These are phyloP conservation scores for Jamesozyma lodderae DNA, from an alignment of 805 yeast species.

Conservation along the genomic window DNA sequence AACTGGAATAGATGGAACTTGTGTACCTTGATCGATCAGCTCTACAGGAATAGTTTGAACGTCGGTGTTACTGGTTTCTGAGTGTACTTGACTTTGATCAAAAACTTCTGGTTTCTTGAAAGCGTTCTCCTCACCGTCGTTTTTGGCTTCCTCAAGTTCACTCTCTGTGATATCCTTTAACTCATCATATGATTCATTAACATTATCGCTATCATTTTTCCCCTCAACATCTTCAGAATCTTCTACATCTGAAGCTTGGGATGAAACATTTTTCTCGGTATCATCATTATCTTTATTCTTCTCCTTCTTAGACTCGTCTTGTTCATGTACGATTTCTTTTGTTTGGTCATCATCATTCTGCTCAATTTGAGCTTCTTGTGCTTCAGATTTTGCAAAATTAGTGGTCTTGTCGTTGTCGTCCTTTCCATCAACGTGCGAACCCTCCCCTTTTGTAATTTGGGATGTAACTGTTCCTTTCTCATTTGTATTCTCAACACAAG, in stretches of 20 bases:
- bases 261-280: too few species aligned
- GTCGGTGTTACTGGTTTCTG: conserved; percentile 1
- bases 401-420: too few species aligned
- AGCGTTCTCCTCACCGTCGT: background rate
- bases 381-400: too few species aligned
- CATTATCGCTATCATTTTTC: background rate
- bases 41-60: conserved; percentile 11
- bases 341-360: too few species aligned
- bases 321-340: too few species aligned
- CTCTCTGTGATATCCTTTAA: conserved; percentile 15
- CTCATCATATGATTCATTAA: conserved; percentile 16
- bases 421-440: conserved; percentile 8
- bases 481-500: background rate
- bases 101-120: background rate
- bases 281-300: too few species aligned
- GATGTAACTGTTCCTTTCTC: background rate
- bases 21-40: conserved; percentile 14
- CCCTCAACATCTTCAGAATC: background rate
- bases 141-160: conserved; percentile 11
- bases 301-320: too few species aligned
- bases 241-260: background rate
- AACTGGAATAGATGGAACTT: conserved; percentile 9
- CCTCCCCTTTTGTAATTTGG: background rate
- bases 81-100: background rate
- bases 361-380: too few species aligned